phyloP scores from a whole-genome alignment of 345 rosid genomes.

The Eucalyptus marginata region DNA sequence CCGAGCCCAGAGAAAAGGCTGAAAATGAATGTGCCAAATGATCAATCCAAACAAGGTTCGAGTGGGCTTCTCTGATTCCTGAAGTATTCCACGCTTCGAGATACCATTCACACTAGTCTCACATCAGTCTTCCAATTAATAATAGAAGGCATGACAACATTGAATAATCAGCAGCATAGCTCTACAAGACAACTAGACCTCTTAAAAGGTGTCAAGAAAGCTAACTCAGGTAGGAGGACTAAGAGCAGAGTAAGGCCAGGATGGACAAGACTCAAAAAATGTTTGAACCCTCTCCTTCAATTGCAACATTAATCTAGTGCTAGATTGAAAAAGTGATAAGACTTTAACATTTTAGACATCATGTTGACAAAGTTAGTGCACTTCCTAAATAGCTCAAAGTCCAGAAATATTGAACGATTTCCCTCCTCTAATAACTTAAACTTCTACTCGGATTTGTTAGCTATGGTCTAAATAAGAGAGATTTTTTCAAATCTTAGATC shows the following conservation, averaged over 20 bases:
- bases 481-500: background rate
- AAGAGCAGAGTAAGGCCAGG: background rate
- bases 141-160: background rate
- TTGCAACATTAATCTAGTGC: background rate
- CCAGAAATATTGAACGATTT: background rate
- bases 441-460: background rate
- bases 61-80: background rate
- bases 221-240: background rate
- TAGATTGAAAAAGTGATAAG: background rate
- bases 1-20: background rate
- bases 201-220: background rate
- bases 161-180: accelerated
- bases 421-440: background rate
- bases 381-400: background rate
- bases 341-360: background rate
- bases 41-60: background rate
- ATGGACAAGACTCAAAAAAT: background rate
- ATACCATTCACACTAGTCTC: background rate
- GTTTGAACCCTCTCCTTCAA: background rate
- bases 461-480: background rate
- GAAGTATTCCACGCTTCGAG: background rate
- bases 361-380: background rate
- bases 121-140: background rate
- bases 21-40: background rate
- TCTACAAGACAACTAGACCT: background rate